Evolutionary conservation across 2,329 filamentous ascomycete species (phyloP), one percentile per base, ranked within the genome.

Genomic region (Nannizziopsis arthrosporioides): DNA sequence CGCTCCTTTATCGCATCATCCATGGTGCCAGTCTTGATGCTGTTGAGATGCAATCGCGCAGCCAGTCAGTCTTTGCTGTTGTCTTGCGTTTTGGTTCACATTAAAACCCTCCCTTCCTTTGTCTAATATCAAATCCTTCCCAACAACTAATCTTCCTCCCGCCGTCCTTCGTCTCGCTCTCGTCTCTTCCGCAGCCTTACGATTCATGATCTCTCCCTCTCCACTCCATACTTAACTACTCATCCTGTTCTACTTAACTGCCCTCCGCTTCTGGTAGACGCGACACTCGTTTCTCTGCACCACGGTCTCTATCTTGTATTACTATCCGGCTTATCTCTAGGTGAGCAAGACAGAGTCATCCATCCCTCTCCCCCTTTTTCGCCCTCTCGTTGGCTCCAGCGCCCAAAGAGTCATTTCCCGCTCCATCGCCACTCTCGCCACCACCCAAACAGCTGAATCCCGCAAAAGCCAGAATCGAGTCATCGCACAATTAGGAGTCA

Each of bases 181-280:
- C 19, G 14, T n/a, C 31, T 30, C 22, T 15, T 39, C 14, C 19
- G 17, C 7, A 5, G 12, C 18, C 9, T 22, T n/a, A n/a, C n/a
- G n/a, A n/a, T n/a, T n/a, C n/a, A n/a, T n/a, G n/a, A 47, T 30
- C 9, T 6, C 44, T 32, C 38, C 45, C 27, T 37, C 22, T 40
- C 36, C 38, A 35, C 36, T 15, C 18, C 27, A n/a, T n/a, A n/a
- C n/a, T n/a, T n/a, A n/a, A n/a, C n/a, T n/a, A n/a, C n/a, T n/a
- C n/a, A n/a, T n/a, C n/a, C n/a, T n/a, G n/a, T n/a, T n/a, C n/a
- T n/a, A n/a, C n/a, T n/a, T n/a, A n/a, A n/a, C n/a, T n/a, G n/a
- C n/a, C n/a, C n/a, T n/a, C n/a, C n/a, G n/a, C n/a, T n/a, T n/a
- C n/a, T n/a, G n/a, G n/a, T n/a, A n/a, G n/a, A n/a, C n/a, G n/a